phyloP scores from a whole-genome alignment of 192 early-diverging fungal genomes.

The Coemansia sp. region DNA sequence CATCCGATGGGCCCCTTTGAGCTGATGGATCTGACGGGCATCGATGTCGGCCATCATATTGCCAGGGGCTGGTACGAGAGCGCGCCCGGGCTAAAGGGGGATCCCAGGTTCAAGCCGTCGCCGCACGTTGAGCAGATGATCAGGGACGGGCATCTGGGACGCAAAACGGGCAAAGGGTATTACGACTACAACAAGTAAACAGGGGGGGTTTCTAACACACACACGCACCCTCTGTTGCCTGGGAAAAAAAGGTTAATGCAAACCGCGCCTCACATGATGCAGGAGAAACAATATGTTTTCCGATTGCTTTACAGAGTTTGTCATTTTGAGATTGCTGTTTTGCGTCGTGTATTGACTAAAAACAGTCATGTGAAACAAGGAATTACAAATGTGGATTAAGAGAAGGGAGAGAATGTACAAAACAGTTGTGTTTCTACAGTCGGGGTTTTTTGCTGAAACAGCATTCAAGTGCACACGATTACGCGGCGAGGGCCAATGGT shows the following conservation, averaged over 20 bases:
- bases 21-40: constrained; percentile 59
- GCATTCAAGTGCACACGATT: constrained; percentile 25
- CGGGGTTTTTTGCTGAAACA: not conserved
- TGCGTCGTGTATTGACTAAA: no score
- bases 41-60: constrained; percentile 62
- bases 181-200: constrained; percentile 42
- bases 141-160: constrained; percentile 52
- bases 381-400: not conserved
- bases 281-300: no score
- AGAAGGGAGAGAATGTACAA: not conserved
- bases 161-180: constrained; percentile 59
- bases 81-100: constrained; percentile 6
- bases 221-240: no score
- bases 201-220: no score
- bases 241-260: no score
- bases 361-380: not conserved
- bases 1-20: constrained; percentile 65
- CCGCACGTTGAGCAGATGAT: constrained; percentile 47
- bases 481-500: constrained; percentile 35
- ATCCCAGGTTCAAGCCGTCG: constrained; percentile 18
- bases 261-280: no score
- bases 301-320: no score
- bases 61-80: constrained; percentile 37
- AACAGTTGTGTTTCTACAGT: not conserved
- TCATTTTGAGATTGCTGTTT: no score